Percentiles rank a stretch among this genome's conserved stretches.
These are phyloP conservation scores for Bipolaris sorokiniana DNA, from an alignment of 2,329 filamentous ascomycete genomes.

Conservation along the genomic window DNA sequence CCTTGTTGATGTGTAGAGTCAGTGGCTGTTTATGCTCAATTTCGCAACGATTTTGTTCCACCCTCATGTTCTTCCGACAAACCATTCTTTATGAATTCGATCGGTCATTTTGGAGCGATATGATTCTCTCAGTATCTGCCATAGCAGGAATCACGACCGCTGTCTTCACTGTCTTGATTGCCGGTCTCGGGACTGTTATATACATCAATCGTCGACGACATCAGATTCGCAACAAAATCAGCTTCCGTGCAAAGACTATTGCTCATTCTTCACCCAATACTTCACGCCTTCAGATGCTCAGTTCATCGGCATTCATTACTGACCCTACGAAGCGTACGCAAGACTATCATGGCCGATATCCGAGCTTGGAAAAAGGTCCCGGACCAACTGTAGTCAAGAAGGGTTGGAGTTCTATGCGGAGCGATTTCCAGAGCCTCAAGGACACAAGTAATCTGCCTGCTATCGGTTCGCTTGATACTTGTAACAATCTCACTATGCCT, in stretches of 20 bases:
- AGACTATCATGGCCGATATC: background rate
- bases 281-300: background rate
- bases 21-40: background rate
- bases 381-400: conserved; percentile 2
- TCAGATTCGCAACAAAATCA: background rate
- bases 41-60: background rate
- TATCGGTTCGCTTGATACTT: too few species aligned
- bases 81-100: background rate
- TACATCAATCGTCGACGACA: background rate
- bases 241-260: background rate
- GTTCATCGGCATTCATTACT: too few species aligned
- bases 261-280: background rate
- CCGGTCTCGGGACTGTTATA: background rate
- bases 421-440: background rate
- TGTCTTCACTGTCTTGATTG: background rate
- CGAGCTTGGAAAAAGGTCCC: conserved; percentile 7
- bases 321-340: background rate
- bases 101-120: background rate
- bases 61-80: too few species aligned
- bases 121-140: background rate
- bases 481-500: background rate
- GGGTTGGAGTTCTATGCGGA: background rate
- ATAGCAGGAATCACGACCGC: background rate
- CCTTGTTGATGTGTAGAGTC: background rate
- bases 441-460: background rate